phyloP scores from a whole-genome alignment of 257 asterid species.

The Leptodermis oblonga region DNA sequence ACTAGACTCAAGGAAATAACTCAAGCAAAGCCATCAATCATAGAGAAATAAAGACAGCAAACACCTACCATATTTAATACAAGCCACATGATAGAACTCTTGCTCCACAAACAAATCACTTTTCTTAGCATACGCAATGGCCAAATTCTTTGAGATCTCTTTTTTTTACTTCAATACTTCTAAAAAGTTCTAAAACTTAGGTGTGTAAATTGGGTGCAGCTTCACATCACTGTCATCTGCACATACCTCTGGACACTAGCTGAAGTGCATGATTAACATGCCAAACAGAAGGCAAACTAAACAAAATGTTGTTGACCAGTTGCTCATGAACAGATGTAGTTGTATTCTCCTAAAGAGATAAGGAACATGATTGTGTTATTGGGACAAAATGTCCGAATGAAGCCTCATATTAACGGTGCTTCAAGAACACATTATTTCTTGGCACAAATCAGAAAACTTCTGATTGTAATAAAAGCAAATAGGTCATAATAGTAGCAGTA shows the following conservation, averaged over 20 bases:
- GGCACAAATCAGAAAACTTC: not conserved
- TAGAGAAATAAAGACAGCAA: not conserved
- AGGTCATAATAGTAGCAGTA: not conserved
- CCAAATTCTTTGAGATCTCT: not conserved
- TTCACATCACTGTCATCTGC: not conserved
- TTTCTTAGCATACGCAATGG: not conserved
- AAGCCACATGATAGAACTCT: not conserved
- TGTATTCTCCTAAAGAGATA: not conserved
- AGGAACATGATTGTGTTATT: not conserved
- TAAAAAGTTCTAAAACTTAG: not conserved
- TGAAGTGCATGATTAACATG: not conserved
- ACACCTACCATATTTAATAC: not conserved
- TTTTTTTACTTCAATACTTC: not conserved
- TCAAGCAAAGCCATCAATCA: slow-evolving; percentile 4
- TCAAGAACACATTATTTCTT: not conserved
- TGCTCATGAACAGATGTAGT: not conserved
- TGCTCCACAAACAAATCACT: not conserved
- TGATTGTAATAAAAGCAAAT: not conserved
- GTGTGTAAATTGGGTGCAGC: not conserved
- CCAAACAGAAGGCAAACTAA: not conserved
- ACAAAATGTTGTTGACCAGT: not conserved
- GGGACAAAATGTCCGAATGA: not conserved
- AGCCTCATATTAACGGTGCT: not conserved
- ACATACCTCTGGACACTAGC: too few species aligned
- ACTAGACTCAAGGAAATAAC: not conserved